These are phyloP conservation scores for Phaffia tasmanica DNA, from an alignment of 768 basidiomycete genomes.

Conservation along the genomic window DNA sequence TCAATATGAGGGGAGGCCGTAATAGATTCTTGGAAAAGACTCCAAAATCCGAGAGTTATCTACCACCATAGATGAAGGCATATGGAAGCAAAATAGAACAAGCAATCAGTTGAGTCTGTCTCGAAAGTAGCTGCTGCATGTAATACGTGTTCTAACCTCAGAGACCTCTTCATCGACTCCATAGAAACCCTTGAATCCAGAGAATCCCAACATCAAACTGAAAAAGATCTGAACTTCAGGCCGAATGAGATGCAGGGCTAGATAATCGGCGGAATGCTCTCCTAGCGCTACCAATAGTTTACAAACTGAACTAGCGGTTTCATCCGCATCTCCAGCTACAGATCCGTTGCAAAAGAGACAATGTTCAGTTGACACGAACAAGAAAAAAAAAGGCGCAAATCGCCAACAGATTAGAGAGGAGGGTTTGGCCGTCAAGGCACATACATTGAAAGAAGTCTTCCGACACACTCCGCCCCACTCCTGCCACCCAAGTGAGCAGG, in stretches of 20 bases:
- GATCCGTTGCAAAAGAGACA: conserved; percentile 42
- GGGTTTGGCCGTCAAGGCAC: conserved; percentile 12
- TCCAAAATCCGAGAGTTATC: conserved; percentile 72
- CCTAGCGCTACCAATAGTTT: conserved; percentile 70
- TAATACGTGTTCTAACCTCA: conserved; percentile 41
- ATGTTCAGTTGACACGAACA: conserved; percentile 30
- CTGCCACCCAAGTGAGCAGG: conserved; percentile 64
- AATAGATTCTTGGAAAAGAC: conserved; percentile 70
- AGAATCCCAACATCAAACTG: conserved; percentile 58
- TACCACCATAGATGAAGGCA: conserved; percentile 11
- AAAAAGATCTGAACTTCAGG: conserved; percentile 60
- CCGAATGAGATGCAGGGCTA: conserved; percentile 53
- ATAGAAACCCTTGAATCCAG: conserved; percentile 61
- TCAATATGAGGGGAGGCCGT: conserved; percentile 34
- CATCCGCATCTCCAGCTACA: conserved; percentile 32
- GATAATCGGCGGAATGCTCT: conserved; percentile 71
- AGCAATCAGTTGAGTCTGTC: background rate
- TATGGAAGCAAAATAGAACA: conserved; percentile 36
- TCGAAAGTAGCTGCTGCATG: background rate
- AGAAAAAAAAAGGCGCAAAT: conserved; percentile 20
- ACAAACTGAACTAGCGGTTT: conserved; percentile 59
- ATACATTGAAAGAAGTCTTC: conserved; percentile 33
- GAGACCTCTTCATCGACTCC: conserved; percentile 78
- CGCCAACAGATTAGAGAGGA: conserved; percentile 43
- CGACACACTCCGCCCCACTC: conserved; percentile 47